These are phyloP conservation scores for Cephalotrichum gorgonifer DNA, from an alignment of 2,329 filamentous ascomycete genomes.

Conservation along the genomic window DNA sequence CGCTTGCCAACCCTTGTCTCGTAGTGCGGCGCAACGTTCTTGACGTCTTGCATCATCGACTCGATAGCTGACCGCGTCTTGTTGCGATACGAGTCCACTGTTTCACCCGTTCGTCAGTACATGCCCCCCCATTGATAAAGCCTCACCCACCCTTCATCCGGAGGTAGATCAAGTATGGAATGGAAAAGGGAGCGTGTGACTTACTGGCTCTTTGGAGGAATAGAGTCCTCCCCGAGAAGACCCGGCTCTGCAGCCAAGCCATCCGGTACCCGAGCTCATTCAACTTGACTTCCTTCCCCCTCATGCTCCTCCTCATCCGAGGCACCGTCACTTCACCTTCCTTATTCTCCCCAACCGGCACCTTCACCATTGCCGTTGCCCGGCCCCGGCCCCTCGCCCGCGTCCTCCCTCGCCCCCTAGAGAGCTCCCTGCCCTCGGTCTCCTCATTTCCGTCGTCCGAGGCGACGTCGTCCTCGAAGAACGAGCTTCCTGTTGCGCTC, in stretches of 20 bases:
- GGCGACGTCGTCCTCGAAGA: conserved; percentile 58
- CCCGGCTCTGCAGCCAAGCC: conserved; percentile 91
- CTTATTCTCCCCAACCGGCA: conserved; percentile 57
- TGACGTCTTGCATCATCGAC: conserved; percentile 64
- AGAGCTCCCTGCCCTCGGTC: conserved; percentile 32
- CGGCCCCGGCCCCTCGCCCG: conserved; percentile 21
- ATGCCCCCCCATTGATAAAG: background rate
- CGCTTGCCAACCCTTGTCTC: conserved; percentile 83
- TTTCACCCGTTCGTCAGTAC: background rate
- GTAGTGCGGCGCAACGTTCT: conserved; percentile 69
- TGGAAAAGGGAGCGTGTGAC: conserved; percentile 29
- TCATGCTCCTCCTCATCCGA: conserved; percentile 56
- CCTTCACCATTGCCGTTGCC: conserved; percentile 39
- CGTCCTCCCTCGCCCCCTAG: conserved; percentile 1
- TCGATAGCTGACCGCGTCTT: conserved; percentile 81
- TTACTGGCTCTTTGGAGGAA: conserved; percentile 87
- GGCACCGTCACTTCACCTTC: conserved; percentile 69
- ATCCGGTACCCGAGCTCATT: conserved; percentile 93
- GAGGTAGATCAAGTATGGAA: background rate
- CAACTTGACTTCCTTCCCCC: conserved; percentile 75
- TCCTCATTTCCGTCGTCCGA: conserved; percentile 40
- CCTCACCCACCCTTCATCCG: background rate
- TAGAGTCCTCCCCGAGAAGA: conserved; percentile 75
- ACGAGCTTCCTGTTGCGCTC: conserved; percentile 61
- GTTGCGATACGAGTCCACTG: conserved; percentile 89